Conservation (phyloP, 2,329 filamentous ascomycete genomes). For the Aureobasidium subglaciale region DNA sequence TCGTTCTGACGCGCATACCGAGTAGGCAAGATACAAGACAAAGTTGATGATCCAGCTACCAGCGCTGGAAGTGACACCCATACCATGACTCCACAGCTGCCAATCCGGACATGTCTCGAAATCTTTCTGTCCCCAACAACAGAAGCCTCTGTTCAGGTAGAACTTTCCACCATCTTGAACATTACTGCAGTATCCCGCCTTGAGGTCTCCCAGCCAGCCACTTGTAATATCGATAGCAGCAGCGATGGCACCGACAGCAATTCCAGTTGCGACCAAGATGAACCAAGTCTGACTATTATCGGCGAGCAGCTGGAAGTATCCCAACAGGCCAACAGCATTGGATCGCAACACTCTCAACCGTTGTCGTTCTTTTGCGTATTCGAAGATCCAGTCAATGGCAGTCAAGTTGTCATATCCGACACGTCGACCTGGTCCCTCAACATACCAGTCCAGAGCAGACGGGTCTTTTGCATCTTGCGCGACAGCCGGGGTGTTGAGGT, state of each 20-base stretch:
- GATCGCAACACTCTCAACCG: slow-evolving; percentile 62
- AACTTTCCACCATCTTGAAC: slow-evolving; percentile 74
- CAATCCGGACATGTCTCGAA: slow-evolving; percentile 77
- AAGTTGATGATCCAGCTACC: slow-evolving; percentile 82
- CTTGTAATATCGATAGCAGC: slow-evolving; percentile 84
- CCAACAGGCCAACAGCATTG: slow-evolving; percentile 58
- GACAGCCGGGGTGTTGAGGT: slow-evolving; percentile 31
- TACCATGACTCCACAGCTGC: slow-evolving; percentile 72
- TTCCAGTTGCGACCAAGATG: slow-evolving; percentile 75
- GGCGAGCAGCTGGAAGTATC: slow-evolving; percentile 63
- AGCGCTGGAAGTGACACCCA: slow-evolving; percentile 57
- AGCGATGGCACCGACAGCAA: slow-evolving; percentile 76
- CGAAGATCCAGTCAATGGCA: slow-evolving; percentile 99
- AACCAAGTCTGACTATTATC: slow-evolving; percentile 91
- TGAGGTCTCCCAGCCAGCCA: slow-evolving; percentile 89
- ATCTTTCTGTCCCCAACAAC: slow-evolving; percentile 81
- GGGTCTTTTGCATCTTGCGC: slow-evolving; percentile 37
- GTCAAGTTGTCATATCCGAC: slow-evolving; percentile 95
- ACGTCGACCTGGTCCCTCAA: slow-evolving; percentile 77
- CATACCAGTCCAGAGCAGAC: slow-evolving; percentile 66
- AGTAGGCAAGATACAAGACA: slow-evolving; percentile 76
- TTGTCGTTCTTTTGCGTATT: slow-evolving; percentile 93
- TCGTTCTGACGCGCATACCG: slow-evolving; percentile 49
- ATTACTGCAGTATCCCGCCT: slow-evolving; percentile 77
- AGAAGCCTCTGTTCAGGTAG: slow-evolving; percentile 86